Percentiles rank a stretch among this genome's conserved stretches.
These are phyloP conservation scores for Paxillus involutus DNA, from an alignment of 768 basidiomycete genomes.

Conservation along the genomic window DNA sequence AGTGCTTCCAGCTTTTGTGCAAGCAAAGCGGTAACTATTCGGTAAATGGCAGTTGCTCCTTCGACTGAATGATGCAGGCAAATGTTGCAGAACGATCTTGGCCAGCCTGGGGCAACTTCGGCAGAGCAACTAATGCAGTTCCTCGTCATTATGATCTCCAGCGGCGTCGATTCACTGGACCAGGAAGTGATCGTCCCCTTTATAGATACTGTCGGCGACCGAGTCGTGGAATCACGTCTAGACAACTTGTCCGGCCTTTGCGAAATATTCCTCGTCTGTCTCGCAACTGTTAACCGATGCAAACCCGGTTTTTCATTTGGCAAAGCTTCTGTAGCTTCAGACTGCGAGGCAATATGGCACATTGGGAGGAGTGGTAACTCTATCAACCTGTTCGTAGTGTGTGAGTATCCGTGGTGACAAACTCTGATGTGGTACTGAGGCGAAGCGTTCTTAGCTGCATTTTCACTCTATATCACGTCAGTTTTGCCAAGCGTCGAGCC, in stretches of 20 bases:
- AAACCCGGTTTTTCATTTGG: slow-evolving; percentile 7
- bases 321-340: slow-evolving; percentile 9
- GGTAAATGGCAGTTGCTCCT: background rate
- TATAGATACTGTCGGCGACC: slow-evolving; percentile 13
- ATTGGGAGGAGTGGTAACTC: slow-evolving; percentile 28
- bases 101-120: slow-evolving; percentile 2
- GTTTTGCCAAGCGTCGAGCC: slow-evolving; percentile 29
- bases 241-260: slow-evolving; percentile 23
- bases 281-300: slow-evolving; percentile 26
- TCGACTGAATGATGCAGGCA: slow-evolving; percentile 9
- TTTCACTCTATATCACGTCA: slow-evolving; percentile 44
- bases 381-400: slow-evolving; percentile 38
- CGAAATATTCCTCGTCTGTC: slow-evolving; percentile 36
- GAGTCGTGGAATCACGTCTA: slow-evolving; percentile 10
- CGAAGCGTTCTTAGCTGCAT: slow-evolving; percentile 36
- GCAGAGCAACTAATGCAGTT: slow-evolving; percentile 27
- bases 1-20: slow-evolving; percentile 14
- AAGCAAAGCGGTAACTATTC: slow-evolving; percentile 15
- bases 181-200: slow-evolving; percentile 9
- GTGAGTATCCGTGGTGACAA: slow-evolving; percentile 32
- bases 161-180: slow-evolving; percentile 8
- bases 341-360: slow-evolving; percentile 39
- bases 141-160: slow-evolving; percentile 20
- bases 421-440: slow-evolving; percentile 1
- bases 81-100: slow-evolving; percentile 7